Conservation (phyloP, 2,329 filamentous ascomycete genomes). For the Microdochium bolleyi region DNA sequence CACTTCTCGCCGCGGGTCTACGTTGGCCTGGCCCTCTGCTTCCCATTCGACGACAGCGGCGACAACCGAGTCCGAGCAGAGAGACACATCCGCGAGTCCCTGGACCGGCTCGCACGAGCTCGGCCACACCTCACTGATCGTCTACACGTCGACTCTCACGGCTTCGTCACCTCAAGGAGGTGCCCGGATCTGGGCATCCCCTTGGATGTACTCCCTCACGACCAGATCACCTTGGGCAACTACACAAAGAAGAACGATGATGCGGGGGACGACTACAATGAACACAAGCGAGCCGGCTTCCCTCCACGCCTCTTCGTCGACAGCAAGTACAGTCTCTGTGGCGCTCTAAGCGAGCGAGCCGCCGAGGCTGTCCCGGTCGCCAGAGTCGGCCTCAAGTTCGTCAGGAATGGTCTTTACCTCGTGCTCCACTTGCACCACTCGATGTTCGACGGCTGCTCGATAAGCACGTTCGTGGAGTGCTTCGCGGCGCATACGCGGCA, state of each 20-base stretch:
- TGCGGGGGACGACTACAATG: too few species aligned
- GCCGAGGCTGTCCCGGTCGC: conserved; percentile 25
- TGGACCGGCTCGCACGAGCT: conserved; percentile 17
- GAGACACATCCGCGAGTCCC: conserved; percentile 15
- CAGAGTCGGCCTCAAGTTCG: conserved; percentile 27
- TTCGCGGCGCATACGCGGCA: conserved; percentile 26
- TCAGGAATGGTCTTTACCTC: conserved; percentile 29
- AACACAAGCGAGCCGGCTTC: too few species aligned
- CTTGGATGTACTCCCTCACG: conserved; percentile 10
- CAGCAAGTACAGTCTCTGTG: conserved; percentile 13
- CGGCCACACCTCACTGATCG: conserved; percentile 20
- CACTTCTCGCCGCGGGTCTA: conserved; percentile 22
- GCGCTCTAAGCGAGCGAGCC: conserved; percentile 8
- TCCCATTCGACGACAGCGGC: conserved; percentile 16
- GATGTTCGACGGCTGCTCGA: conserved; percentile 30
- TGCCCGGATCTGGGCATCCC: conserved; percentile 17
- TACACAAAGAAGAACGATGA: too few species aligned
- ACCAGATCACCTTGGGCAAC: too few species aligned
- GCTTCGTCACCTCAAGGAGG: conserved; percentile 11
- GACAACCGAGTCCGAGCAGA: conserved; percentile 8
- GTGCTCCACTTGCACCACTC: conserved; percentile 32
- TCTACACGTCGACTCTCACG: conserved; percentile 13
- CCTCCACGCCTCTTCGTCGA: conserved; percentile 17
- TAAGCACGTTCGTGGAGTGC: conserved; percentile 27
- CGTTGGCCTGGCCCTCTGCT: conserved; percentile 23